Conservation (phyloP, 805 yeast genomes). For the Kodamaea jinghongensis region DNA sequence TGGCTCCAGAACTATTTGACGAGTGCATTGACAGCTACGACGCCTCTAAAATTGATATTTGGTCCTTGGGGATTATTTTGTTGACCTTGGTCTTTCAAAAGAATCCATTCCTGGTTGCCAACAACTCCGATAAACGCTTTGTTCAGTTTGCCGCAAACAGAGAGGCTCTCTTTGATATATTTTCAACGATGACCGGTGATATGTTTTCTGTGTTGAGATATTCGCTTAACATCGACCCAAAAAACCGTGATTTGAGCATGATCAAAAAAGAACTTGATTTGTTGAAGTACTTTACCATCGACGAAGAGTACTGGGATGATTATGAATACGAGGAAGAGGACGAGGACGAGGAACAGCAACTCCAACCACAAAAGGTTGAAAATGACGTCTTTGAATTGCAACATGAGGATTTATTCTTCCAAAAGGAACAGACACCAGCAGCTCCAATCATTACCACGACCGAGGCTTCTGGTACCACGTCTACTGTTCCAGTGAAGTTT, state of each 20-base stretch:
- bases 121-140: slow-evolving; percentile 76
- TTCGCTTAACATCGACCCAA: slow-evolving; percentile 81
- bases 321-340: slow-evolving; percentile 27
- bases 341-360: slow-evolving; percentile 20
- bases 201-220: slow-evolving; percentile 79
- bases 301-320: slow-evolving; percentile 52
- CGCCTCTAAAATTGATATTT: slow-evolving; percentile 79
- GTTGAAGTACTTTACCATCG: slow-evolving; percentile 73
- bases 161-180: slow-evolving; percentile 88
- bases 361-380: slow-evolving; percentile 5
- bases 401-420: slow-evolving; percentile 6
- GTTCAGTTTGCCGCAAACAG: slow-evolving; percentile 82
- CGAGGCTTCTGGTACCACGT: too few relatives aligned
- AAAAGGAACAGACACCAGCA: slow-evolving; percentile 8
- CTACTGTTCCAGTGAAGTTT: too few relatives aligned
- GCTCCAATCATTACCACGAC: slow-evolving; percentile 8
- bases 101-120: slow-evolving; percentile 82
- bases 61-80: slow-evolving; percentile 86
- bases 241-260: slow-evolving; percentile 64
- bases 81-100: slow-evolving; percentile 84
- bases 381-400: slow-evolving; percentile 19
- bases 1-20: slow-evolving; percentile 93
- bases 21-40: slow-evolving; percentile 57
- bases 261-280: slow-evolving; percentile 60
- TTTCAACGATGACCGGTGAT: slow-evolving; percentile 84